Base-by-base conservation (phyloP, 1,139 yeast genomes). In the Arxiozyma bovina region DNA sequence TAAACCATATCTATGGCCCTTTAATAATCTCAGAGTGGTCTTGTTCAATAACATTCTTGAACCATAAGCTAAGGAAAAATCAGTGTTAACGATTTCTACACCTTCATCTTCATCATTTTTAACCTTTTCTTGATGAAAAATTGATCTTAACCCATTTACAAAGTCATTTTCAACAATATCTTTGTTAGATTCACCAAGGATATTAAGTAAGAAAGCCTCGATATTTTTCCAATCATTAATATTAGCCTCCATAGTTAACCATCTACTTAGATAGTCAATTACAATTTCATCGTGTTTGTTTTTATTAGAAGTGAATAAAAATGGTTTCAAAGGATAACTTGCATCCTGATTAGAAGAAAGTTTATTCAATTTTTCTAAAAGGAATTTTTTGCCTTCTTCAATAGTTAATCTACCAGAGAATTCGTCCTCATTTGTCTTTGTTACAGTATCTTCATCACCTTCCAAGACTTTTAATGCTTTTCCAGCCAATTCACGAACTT, bases 1-100 rank as follows among this genome's bases (percentile, higher is more conserved):
- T 60, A 93, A 80, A 76, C 99, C 99, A 69, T 93, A 93, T 72
- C 99, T 82, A 73, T 88, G 97, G 63, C 99, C 99, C 75, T 91
- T 90, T 66, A 87, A 77, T 58, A 93, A 79, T 67, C 96, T 81
- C 69, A 93, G 76, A 60, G 79, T 85, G 54, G 99, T 91, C 74
- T 93, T 91, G 79, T 91, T 93, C 65, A 93, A 77, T 65, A 93
- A 80, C 97, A 93, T 93, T 74, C 98, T 85, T 45, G 96, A 87
- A 73, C 99, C 99, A 70, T 93, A 93, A 43, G 99, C 99, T 61
- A 93, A 77, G 0, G 98, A 93, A 72, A 93, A 93, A 69, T 88
- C 94, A 42, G 98, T 85, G 71, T 93, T 90, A 62, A 91, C 97
- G 67, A 93, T 85, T 68, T 87, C 95, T 60, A 89, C 74, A 59